phyloP scores from a whole-genome alignment of 2,329 filamentous ascomycete species.

The Trichophyton schoenleinii region DNA sequence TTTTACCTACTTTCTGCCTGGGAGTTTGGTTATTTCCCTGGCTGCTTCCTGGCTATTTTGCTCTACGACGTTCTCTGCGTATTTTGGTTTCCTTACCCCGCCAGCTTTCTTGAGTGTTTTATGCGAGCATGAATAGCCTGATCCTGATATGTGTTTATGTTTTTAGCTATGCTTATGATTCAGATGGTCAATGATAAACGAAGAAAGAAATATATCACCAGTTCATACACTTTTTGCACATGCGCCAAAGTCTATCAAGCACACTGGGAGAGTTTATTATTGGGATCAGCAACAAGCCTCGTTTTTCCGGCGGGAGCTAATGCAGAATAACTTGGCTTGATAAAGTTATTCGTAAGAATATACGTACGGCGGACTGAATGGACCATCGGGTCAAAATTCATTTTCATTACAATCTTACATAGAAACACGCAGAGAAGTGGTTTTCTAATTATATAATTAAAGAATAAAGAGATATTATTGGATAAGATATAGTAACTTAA shows the following conservation, averaged over 20 bases:
- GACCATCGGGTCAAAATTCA: no score
- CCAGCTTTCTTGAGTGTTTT: not conserved
- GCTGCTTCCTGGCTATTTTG: not conserved
- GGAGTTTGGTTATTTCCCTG: not conserved
- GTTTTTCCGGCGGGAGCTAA: not conserved
- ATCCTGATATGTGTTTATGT: not conserved
- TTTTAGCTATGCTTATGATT: slow-evolving; percentile 1
- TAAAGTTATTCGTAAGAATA: not conserved
- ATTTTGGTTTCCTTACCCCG: not conserved
- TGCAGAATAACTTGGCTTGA: not conserved
- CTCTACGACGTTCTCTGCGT: not conserved
- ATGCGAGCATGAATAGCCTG: not conserved
- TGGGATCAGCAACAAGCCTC: not conserved
- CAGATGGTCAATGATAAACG: not conserved
- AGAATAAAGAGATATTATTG: no score
- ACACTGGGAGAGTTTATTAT: not conserved
- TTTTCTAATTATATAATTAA: no score
- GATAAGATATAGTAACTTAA: no score
- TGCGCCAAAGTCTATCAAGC: not conserved
- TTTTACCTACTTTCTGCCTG: not conserved
- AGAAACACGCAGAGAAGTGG: no score
- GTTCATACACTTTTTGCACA: not conserved
- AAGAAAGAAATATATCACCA: not conserved
- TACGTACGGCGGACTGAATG: no score
- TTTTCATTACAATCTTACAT: no score